Evolutionary conservation across 176 grass and related monocot species (phyloP).

Genomic region (Cocos nucifera): DNA sequence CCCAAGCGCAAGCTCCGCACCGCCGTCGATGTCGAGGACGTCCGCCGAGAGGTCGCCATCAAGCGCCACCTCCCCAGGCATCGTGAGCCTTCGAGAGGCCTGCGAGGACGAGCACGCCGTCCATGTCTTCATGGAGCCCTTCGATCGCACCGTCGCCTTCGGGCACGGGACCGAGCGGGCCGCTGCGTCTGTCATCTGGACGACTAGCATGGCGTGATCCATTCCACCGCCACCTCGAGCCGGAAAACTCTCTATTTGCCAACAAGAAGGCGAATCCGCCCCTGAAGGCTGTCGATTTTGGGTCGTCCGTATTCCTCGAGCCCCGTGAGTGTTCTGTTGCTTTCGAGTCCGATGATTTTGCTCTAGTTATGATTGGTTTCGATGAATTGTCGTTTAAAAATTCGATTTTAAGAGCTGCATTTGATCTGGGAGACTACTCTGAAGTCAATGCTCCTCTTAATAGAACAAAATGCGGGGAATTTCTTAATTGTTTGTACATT

Average conservation of each 20-base stretch:
- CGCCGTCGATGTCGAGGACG: slow-evolving; percentile 91
- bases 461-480: no score
- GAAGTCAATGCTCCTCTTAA: background rate
- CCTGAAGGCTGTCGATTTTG: slow-evolving; percentile 88
- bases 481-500: no score
- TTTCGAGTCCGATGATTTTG: slow-evolving; percentile 1
- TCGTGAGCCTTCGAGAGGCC: slow-evolving; percentile 72
- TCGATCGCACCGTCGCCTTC: slow-evolving; percentile 90
- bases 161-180: slow-evolving; percentile 90
- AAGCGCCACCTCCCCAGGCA: slow-evolving; percentile 81
- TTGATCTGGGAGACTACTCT: no score
- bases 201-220: slow-evolving; percentile 91
- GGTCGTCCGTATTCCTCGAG: slow-evolving; percentile 94
- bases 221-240: slow-evolving; percentile 89
- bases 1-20: slow-evolving; percentile 69
- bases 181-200: slow-evolving; percentile 54
- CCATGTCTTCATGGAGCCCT: slow-evolving; percentile 93
- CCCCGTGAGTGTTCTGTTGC: slow-evolving; percentile 27
- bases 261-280: slow-evolving; percentile 95
- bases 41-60: slow-evolving; percentile 58
- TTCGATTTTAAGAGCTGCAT: background rate
- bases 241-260: slow-evolving; percentile 81
- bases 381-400: background rate
- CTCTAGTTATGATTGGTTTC: slow-evolving; percentile 3
- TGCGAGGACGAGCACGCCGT: slow-evolving; percentile 91